Evolutionary conservation across 768 basidiomycete genomes (phyloP).

Genomic region (Cyclocybe cylindracea): DNA sequence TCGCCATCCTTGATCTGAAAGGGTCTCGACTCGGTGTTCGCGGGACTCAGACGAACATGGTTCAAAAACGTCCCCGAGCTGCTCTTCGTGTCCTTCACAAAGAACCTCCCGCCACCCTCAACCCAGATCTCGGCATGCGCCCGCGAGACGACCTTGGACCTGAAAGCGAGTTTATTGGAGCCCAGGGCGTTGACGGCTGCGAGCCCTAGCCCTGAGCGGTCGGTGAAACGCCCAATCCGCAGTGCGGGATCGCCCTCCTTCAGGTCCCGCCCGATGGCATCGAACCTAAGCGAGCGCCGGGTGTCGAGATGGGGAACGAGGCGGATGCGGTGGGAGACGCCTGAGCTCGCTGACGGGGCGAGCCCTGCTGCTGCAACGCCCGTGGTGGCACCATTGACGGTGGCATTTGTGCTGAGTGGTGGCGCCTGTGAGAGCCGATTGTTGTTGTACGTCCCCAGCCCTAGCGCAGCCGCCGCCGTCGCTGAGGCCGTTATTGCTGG

Average conservation of each 20-base stretch:
- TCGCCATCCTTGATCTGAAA: conserved; percentile 89
- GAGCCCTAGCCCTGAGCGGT: conserved; percentile 69
- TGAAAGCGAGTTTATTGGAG: conserved; percentile 90
- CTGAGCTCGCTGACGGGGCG: conserved; percentile 8
- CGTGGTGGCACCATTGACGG: conserved; percentile 8
- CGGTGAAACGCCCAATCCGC: conserved; percentile 94
- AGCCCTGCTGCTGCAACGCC: conserved; percentile 6
- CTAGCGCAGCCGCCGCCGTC: conserved; percentile 24
- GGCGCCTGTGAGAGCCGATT: conserved; percentile 1
- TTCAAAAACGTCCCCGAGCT: conserved; percentile 95
- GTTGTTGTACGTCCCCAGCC: conserved; percentile 14
- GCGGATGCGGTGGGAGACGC: conserved; percentile 68
- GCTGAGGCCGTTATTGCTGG: conserved; percentile 25
- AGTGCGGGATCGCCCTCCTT: conserved; percentile 66
- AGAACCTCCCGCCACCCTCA: conserved; percentile 69
- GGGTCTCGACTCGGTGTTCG: conserved; percentile 78
- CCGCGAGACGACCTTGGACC: conserved; percentile 92
- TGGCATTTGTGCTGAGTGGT: conserved; percentile 2
- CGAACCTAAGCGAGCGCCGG: conserved; percentile 86
- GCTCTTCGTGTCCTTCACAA: conserved; percentile 87
- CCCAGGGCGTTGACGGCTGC: conserved; percentile 67
- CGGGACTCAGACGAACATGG: conserved; percentile 84
- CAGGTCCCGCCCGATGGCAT: conserved; percentile 88
- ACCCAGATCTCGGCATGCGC: conserved; percentile 96
- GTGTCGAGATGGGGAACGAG: conserved; percentile 96